Percentiles rank a stretch among this genome's conserved stretches.
Conservation (phyloP, 2,329 filamentous ascomycete species). For the Cadophora luteo-olivacea region DNA sequence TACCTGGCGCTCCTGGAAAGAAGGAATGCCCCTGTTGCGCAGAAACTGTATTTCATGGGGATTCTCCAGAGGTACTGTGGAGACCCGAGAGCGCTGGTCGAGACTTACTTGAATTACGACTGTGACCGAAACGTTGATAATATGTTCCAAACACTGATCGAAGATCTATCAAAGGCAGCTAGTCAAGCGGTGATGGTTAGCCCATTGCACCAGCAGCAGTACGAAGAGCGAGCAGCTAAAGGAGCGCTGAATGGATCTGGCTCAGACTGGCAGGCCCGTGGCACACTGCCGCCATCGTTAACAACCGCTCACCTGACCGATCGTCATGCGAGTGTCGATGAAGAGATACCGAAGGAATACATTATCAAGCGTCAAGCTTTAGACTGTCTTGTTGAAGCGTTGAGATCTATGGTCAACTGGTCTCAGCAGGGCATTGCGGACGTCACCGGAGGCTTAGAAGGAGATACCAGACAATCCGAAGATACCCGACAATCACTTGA, state of each 20-base stretch:
- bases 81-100: conserved; percentile 88
- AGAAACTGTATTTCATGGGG: conserved; percentile 91
- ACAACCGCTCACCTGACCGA: conserved; percentile 57
- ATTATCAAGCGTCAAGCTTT: conserved; percentile 88
- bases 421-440: conserved; percentile 72
- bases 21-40: conserved; percentile 82
- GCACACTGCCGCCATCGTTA: conserved; percentile 85
- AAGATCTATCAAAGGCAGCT: conserved; percentile 88
- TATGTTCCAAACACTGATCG: conserved; percentile 94
- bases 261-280: conserved; percentile 84
- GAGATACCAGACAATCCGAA: conserved; percentile 62
- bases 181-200: conserved; percentile 79
- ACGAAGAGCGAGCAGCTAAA: conserved; percentile 74
- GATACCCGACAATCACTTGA: conserved; percentile 78
- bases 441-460: conserved; percentile 55
- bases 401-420: conserved; percentile 93
- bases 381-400: conserved; percentile 85
- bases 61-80: conserved; percentile 83
- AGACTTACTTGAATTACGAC: conserved; percentile 97
- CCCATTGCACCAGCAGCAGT: conserved; percentile 80
- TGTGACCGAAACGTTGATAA: conserved; percentile 96
- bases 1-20: conserved; percentile 92
- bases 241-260: conserved; percentile 58
- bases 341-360: conserved; percentile 86
- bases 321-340: conserved; percentile 62